These are phyloP conservation scores for Mycena olivaceomarginata DNA, from an alignment of 768 basidiomycete species.

Conservation along the genomic window DNA sequence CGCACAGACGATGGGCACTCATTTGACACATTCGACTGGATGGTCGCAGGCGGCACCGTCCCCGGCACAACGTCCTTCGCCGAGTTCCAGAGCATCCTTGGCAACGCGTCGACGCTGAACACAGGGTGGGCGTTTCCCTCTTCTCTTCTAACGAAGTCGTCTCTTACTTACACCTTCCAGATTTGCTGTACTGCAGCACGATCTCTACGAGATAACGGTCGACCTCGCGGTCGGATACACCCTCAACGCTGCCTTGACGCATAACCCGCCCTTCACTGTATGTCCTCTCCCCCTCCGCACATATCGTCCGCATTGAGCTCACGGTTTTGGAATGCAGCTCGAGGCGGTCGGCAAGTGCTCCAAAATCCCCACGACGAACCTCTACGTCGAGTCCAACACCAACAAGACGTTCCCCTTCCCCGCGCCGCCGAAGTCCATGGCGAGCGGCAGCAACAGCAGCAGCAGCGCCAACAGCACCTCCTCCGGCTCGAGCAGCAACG, in stretches of 20 bases:
- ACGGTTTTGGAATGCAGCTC: slow-evolving; percentile 60
- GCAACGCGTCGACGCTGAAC: slow-evolving; percentile 75
- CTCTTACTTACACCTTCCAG: slow-evolving; percentile 54
- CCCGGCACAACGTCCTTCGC: slow-evolving; percentile 78
- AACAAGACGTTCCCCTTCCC: slow-evolving; percentile 80
- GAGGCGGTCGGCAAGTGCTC: slow-evolving; percentile 90
- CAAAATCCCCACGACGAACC: slow-evolving; percentile 74
- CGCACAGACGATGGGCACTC: slow-evolving; percentile 26
- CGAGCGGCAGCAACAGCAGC: slow-evolving; percentile 16
- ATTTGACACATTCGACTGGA: slow-evolving; percentile 78
- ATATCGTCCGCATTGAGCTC: neutral
- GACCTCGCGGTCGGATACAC: slow-evolving; percentile 94
- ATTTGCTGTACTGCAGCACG: slow-evolving; percentile 94
- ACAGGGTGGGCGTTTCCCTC: slow-evolving; percentile 69
- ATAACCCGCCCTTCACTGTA: slow-evolving; percentile 81
- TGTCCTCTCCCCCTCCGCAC: slow-evolving; percentile 35
- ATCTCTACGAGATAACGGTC: slow-evolving; percentile 89
- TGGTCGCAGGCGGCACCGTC: slow-evolving; percentile 86
- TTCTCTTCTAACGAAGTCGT: neutral
- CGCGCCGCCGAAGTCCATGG: slow-evolving; percentile 59
- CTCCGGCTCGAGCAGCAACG: slow-evolving; percentile 58
- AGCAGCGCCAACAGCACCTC: slow-evolving; percentile 28
- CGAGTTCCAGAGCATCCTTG: slow-evolving; percentile 85
- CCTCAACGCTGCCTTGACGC: slow-evolving; percentile 82
- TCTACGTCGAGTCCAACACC: slow-evolving; percentile 90